Conservation (phyloP, 2,329 filamentous ascomycete genomes). For the Lecanicillium sp. region DNA sequence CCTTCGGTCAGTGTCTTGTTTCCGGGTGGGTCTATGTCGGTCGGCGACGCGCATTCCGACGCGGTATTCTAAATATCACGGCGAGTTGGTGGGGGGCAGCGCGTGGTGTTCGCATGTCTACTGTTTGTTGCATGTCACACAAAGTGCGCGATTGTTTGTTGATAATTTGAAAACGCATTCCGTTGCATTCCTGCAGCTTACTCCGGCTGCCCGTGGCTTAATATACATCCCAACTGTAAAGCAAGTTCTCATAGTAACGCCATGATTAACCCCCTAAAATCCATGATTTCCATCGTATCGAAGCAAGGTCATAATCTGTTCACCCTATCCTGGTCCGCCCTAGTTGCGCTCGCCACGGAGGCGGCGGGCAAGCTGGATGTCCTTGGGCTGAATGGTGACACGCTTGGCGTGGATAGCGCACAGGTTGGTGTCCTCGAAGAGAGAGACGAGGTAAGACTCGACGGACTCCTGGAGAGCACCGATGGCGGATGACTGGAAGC, state of each 20-base stretch:
- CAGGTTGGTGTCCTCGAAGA: conserved; percentile 79
- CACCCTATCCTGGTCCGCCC: conserved; percentile 26
- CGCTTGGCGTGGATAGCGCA: conserved; percentile 98
- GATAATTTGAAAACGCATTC: conserved; percentile 17
- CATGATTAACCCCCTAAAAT: conserved; percentile 38
- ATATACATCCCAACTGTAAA: conserved; percentile 38
- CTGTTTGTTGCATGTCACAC: too few species aligned
- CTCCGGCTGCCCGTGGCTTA: conserved; percentile 32
- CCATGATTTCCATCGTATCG: conserved; percentile 32
- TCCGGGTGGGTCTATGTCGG: too few species aligned
- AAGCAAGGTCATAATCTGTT: conserved; percentile 38
- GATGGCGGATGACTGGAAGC: conserved; percentile 98
- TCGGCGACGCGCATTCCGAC: too few species aligned
- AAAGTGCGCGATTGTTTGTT: too few species aligned
- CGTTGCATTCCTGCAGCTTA: conserved; percentile 29
- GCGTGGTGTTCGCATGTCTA: too few species aligned
- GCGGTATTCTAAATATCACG: too few species aligned
- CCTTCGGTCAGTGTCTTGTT: too few species aligned
- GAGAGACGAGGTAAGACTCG: conserved; percentile 95
- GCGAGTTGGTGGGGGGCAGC: too few species aligned
- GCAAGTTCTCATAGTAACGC: conserved; percentile 39
- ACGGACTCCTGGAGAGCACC: conserved; percentile 97
- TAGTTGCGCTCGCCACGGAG: conserved; percentile 92
- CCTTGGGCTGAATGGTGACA: conserved; percentile 96
- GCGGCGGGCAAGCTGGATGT: conserved; percentile 92